Evolutionary conservation across 2,329 filamentous ascomycete species (phyloP).

Genomic region (Furcasterigmium furcatum): DNA sequence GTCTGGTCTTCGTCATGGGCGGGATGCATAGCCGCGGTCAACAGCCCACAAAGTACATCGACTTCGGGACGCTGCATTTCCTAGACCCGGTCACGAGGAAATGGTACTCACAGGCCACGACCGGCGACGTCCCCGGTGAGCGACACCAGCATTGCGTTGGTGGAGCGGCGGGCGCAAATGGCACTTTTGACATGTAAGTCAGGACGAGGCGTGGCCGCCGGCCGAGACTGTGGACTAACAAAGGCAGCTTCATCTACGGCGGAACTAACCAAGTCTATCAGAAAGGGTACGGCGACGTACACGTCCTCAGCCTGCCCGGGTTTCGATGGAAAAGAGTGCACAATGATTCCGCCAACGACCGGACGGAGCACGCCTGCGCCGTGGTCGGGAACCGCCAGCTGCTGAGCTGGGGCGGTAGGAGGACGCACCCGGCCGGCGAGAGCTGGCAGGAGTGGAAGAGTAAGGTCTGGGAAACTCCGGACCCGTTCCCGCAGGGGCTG

Average conservation of each 20-base stretch:
- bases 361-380: slow-evolving; percentile 7
- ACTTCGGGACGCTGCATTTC: slow-evolving; percentile 12
- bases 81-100: slow-evolving; percentile 8
- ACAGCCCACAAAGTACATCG: slow-evolving; percentile 1
- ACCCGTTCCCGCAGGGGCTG: slow-evolving; percentile 8
- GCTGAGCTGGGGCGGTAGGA: slow-evolving; percentile 5
- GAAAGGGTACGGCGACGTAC: slow-evolving; percentile 5
- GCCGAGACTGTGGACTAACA: not conserved
- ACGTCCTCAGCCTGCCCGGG: slow-evolving; percentile 10
- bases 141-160: slow-evolving; percentile 6
- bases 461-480: not conserved
- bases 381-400: slow-evolving; percentile 10
- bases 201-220: not conserved
- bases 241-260: slow-evolving; percentile 10
- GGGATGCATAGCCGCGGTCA: not conserved
- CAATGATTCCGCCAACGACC: not conserved
- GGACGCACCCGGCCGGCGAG: too few relatives aligned
- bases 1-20: slow-evolving; percentile 8
- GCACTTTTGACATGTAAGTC: slow-evolving; percentile 12
- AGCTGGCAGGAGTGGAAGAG: not conserved
- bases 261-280: slow-evolving; percentile 3
- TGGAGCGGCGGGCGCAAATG: slow-evolving; percentile 5
- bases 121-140: slow-evolving; percentile 4
- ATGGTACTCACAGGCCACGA: slow-evolving; percentile 10
- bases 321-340: slow-evolving; percentile 6